phyloP scores from a whole-genome alignment of 1,284 basidiomycete species.

The Agroathelia rolfsii region DNA sequence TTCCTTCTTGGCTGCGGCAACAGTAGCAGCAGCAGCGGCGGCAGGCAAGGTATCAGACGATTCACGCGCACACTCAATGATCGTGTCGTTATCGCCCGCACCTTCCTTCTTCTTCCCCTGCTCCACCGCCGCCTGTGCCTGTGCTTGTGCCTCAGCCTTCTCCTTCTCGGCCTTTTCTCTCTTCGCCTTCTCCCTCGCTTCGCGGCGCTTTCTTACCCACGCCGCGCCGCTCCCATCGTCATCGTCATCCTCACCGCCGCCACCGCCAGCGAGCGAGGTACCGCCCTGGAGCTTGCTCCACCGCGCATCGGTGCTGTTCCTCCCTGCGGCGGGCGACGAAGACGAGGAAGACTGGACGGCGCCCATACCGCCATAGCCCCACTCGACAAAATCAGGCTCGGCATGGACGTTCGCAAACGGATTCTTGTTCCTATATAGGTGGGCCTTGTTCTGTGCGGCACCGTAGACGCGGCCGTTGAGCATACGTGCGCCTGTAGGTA shows the following conservation, averaged over 20 bases:
- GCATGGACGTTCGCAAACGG: conserved; percentile 41
- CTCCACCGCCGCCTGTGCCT: conserved; percentile 2
- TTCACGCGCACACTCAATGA: no score
- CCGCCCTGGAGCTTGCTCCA: conserved; percentile 19
- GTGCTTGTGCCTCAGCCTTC: conserved; percentile 5
- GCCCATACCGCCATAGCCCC: conserved; percentile 82
- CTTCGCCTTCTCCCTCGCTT: conserved; percentile 39
- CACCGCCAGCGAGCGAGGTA: conserved; percentile 15
- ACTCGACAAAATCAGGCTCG: conserved; percentile 74
- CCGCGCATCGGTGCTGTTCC: conserved; percentile 22
- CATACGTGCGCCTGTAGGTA: conserved; percentile 40
- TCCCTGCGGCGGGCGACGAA: conserved; percentile 20
- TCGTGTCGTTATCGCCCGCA: no score
- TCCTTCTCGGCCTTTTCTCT: conserved; percentile 27
- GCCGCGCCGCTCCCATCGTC: conserved; percentile 70
- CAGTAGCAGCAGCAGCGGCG: conserved; percentile 3
- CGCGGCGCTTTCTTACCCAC: conserved; percentile 54
- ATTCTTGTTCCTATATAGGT: conserved; percentile 28
- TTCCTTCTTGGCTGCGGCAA: no score
- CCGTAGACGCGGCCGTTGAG: conserved; percentile 75
- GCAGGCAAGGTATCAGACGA: no score
- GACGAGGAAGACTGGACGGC: conserved; percentile 36
- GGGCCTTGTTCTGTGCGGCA: conserved; percentile 27
- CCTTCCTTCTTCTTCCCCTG: conserved; percentile 22
- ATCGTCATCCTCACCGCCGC: conserved; percentile 30